Evolutionary conservation across 495 filamentous ascomycete species (phyloP).

Genomic region (Sordaria brevicollis): DNA sequence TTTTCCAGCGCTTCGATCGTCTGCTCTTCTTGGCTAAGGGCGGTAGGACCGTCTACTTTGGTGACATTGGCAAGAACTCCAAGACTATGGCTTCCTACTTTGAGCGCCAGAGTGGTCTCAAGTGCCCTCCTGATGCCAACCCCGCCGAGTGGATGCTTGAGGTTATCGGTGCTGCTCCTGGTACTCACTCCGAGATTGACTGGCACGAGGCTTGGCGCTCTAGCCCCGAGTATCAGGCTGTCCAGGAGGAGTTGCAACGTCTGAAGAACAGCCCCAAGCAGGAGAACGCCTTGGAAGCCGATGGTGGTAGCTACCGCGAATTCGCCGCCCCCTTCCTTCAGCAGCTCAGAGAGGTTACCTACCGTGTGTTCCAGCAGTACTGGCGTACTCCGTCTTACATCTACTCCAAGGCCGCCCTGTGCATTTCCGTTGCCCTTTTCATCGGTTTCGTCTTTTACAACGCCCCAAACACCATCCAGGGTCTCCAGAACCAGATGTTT

Average conservation of each 20-base stretch:
- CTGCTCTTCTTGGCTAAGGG: conserved; percentile 74
- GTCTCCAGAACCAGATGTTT: conserved; percentile 82
- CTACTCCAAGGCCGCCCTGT: conserved; percentile 57
- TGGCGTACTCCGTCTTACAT: conserved; percentile 85
- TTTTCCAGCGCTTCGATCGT: conserved; percentile 86
- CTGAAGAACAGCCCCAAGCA: conserved; percentile 52
- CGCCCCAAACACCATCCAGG: conserved; percentile 58
- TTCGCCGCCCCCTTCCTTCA: conserved; percentile 45
- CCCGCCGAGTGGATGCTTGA: conserved; percentile 97
- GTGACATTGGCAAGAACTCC: conserved; percentile 76
- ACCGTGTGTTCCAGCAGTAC: conserved; percentile 76
- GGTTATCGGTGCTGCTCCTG: conserved; percentile 86
- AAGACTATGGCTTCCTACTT: conserved; percentile 67
- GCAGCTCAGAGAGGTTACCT: conserved; percentile 44
- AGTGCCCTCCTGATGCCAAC: conserved; percentile 69
- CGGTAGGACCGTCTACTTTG: conserved; percentile 83
- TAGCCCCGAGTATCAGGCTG: conserved; percentile 55
- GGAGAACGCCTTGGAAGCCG: conserved; percentile 20
- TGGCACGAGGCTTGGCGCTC: conserved; percentile 77
- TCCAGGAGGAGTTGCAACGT: conserved; percentile 58
- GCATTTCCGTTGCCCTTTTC: conserved; percentile 54
- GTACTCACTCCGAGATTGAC: conserved; percentile 61
- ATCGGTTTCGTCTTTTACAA: conserved; percentile 85
- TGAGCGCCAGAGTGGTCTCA: conserved; percentile 62
- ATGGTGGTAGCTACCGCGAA: conserved; percentile 35